Conservation (phyloP, 306 rosid genomes). For the Cucumis cinereus region DNA sequence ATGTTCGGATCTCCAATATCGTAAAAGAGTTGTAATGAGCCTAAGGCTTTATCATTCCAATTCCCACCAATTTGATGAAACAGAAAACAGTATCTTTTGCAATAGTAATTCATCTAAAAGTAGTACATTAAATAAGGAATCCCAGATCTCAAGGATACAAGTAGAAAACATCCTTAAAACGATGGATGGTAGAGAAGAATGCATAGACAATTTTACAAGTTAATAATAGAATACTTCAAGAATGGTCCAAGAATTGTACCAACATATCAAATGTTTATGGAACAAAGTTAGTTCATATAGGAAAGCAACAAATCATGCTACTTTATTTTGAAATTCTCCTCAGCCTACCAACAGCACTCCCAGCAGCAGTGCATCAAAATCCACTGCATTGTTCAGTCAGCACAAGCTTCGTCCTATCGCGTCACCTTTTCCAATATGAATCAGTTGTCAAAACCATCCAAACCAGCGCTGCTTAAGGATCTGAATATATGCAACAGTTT, state of each 20-base stretch:
- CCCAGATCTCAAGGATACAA: not conserved
- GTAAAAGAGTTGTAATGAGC: not conserved
- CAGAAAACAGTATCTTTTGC: not conserved
- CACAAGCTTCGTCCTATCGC: not conserved
- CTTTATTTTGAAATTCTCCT: not conserved
- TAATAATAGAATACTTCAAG: constrained; percentile 3
- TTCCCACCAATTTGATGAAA: not conserved
- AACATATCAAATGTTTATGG: not conserved
- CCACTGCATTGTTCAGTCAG: constrained; percentile 6
- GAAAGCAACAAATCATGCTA: constrained; percentile 1
- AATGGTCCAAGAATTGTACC: constrained; percentile 1
- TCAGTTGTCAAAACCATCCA: not conserved
- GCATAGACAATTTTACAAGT: not conserved
- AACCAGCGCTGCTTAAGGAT: not conserved
- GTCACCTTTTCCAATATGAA: not conserved
- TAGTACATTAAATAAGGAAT: not conserved
- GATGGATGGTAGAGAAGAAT: constrained; percentile 1
- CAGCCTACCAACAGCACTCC: not conserved
- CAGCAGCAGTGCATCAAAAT: constrained; percentile 4
- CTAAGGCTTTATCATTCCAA: not conserved
- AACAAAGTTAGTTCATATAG: constrained; percentile 6
- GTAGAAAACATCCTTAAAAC: not conserved
- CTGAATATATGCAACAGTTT: not conserved
- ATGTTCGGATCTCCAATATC: not conserved
- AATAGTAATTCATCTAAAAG: not conserved